Conservation (phyloP, 345 rosid species). For the Barbarea vulgaris region DNA sequence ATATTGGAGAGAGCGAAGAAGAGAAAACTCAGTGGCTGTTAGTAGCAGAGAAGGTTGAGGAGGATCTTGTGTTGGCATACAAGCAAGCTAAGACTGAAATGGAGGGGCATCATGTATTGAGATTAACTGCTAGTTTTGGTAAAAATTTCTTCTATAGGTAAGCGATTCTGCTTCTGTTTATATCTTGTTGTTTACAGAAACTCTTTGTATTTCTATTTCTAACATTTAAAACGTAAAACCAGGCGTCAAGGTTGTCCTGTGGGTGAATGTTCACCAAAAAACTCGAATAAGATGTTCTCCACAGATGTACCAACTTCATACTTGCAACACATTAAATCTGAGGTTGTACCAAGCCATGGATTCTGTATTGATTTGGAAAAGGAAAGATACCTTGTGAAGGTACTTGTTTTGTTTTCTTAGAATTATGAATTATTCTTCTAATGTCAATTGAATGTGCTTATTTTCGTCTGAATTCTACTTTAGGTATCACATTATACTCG, state of each 20-base stretch:
- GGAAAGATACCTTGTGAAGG: slow-evolving; percentile 61
- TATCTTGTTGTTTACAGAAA: slow-evolving; percentile 13
- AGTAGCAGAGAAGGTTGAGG: slow-evolving; percentile 53
- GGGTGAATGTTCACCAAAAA: slow-evolving; percentile 38
- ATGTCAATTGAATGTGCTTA: slow-evolving; percentile 6
- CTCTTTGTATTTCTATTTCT: background rate
- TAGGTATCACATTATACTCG: slow-evolving; percentile 50
- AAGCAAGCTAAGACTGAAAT: slow-evolving; percentile 40
- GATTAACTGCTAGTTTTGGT: slow-evolving; percentile 63
- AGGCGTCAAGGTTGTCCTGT: slow-evolving; percentile 32
- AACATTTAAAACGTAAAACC: slow-evolving; percentile 2
- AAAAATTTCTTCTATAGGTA: slow-evolving; percentile 53
- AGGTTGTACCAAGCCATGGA: slow-evolving; percentile 46
- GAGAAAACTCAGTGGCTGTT: slow-evolving; percentile 45
- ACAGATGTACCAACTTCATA: slow-evolving; percentile 50
- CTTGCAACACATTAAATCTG: slow-evolving; percentile 39
- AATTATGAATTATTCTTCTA: slow-evolving; percentile 39
- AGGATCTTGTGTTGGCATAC: slow-evolving; percentile 49
- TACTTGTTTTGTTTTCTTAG: slow-evolving; percentile 43
- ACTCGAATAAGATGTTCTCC: slow-evolving; percentile 41
- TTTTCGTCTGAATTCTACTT: slow-evolving; percentile 16
- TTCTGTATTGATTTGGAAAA: slow-evolving; percentile 45
- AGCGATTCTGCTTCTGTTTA: slow-evolving; percentile 24
- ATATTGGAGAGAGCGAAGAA: slow-evolving; percentile 25
- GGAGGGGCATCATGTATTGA: slow-evolving; percentile 26